Evolutionary conservation across 1,139 yeast species (phyloP).

Genomic region (Protomyces inouyei): DNA sequence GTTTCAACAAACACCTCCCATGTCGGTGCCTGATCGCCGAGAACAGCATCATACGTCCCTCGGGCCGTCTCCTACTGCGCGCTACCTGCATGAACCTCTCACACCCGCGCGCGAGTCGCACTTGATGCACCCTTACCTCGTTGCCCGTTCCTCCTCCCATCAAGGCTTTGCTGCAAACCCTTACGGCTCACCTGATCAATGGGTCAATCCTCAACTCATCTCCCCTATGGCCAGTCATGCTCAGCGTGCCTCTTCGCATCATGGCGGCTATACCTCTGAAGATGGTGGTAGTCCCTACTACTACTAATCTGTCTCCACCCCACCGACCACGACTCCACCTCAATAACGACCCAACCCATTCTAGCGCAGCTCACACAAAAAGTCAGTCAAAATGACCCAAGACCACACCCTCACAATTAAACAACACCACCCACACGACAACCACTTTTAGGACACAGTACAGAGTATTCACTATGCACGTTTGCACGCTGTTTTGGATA

Average conservation of each 20-base stretch:
- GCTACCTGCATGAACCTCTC: neutral
- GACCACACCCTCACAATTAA: no score
- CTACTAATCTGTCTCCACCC: neutral
- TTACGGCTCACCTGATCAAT: neutral
- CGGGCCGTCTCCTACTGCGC: neutral
- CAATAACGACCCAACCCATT: no score
- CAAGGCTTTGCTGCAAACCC: neutral
- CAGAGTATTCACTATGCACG: no score
- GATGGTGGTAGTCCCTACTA: neutral
- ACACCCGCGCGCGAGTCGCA: neutral
- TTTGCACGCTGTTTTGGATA: no score
- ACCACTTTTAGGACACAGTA: no score
- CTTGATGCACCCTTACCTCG: neutral
- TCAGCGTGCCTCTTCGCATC: neutral
- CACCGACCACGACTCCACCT: neutral
- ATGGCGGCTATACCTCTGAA: neutral
- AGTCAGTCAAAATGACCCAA: no score
- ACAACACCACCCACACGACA: no score
- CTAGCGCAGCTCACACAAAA: no score
- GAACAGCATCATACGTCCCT: neutral
- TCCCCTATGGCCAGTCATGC: slow-evolving; percentile 7
- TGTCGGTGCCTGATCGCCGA: neutral
- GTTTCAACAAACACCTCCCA: neutral
- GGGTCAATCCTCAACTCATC: slow-evolving; percentile 19
- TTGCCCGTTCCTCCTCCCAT: neutral